Evolutionary conservation across 2,329 filamentous ascomycete genomes (phyloP).

Genomic region (Gnomoniopsis sp.): DNA sequence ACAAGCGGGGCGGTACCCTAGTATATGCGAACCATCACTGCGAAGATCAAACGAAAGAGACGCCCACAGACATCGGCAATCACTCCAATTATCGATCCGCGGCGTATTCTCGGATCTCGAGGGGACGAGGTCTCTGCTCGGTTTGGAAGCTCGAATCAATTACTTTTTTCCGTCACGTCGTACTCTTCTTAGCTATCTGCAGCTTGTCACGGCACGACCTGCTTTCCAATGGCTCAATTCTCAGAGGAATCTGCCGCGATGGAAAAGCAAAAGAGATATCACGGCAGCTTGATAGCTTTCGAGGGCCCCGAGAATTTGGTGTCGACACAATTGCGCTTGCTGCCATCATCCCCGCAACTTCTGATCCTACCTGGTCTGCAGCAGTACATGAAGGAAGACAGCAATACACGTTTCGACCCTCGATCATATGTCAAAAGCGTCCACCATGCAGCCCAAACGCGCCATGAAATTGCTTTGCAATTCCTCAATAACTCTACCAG

Average conservation of each 20-base stretch:
- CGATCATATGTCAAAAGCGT: slow-evolving; percentile 43
- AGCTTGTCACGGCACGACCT: not conserved
- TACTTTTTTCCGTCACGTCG: too few relatives aligned
- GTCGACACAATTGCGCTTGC: slow-evolving; percentile 56
- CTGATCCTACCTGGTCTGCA: slow-evolving; percentile 53
- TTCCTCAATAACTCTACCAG: slow-evolving; percentile 48
- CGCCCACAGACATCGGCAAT: too few relatives aligned
- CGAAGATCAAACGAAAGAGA: too few relatives aligned
- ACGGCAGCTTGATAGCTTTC: slow-evolving; percentile 56
- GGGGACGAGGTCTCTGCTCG: too few relatives aligned
- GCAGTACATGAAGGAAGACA: slow-evolving; percentile 38
- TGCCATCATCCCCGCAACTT: slow-evolving; percentile 57
- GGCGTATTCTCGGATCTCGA: too few relatives aligned
- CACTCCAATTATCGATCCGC: too few relatives aligned
- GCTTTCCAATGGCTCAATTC: not conserved
- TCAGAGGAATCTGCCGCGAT: not conserved
- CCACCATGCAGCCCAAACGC: slow-evolving; percentile 46
- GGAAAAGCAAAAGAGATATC: slow-evolving; percentile 20
- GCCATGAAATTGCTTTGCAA: slow-evolving; percentile 44
- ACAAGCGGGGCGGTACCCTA: not conserved
- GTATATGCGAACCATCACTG: too few relatives aligned
- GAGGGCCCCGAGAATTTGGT: slow-evolving; percentile 55
- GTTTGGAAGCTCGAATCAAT: too few relatives aligned
- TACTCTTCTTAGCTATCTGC: not conserved
- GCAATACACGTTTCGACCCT: slow-evolving; percentile 31